These are phyloP conservation scores for Picea mariana DNA, from an alignment of 83 land plant species.

Conservation along the genomic window DNA sequence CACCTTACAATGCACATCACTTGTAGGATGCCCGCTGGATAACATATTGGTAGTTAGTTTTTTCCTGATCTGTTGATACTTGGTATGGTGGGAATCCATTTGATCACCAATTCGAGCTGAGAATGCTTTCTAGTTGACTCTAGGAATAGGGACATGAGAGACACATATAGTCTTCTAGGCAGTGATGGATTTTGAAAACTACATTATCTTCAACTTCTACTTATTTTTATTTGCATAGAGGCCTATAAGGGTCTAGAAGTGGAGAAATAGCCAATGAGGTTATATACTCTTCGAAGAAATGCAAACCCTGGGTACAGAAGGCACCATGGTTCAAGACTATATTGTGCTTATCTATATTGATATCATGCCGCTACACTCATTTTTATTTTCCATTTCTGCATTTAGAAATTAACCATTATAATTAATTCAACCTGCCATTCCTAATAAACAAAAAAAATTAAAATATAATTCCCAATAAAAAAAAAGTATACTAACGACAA, in stretches of 20 bases:
- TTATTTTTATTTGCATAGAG: slow-evolving; percentile 7
- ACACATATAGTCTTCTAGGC: background rate
- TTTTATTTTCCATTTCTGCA: background rate
- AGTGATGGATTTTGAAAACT: slow-evolving; percentile 16
- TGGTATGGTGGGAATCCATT: background rate
- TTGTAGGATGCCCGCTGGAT: background rate
- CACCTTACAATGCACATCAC: background rate
- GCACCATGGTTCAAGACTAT: background rate
- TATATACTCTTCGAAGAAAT: background rate
- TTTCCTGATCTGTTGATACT: background rate
- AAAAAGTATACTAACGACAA: too few species aligned
- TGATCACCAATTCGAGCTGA: background rate
- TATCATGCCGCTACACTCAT: background rate
- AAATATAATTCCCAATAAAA: too few species aligned
- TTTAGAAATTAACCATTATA: background rate
- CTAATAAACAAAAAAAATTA: too few species aligned
- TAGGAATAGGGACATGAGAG: slow-evolving; percentile 10
- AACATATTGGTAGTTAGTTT: background rate
- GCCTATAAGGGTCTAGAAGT: slow-evolving; percentile 3
- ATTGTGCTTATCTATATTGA: too few species aligned
- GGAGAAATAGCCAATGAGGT: background rate
- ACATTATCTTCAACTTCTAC: slow-evolving; percentile 8
- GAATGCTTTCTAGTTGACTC: background rate
- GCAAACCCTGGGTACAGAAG: too few species aligned
- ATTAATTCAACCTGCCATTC: too few species aligned